Evolutionary conservation across 176 grass and related monocot genomes (phyloP).

Genomic region (Oryza glaberrima): DNA sequence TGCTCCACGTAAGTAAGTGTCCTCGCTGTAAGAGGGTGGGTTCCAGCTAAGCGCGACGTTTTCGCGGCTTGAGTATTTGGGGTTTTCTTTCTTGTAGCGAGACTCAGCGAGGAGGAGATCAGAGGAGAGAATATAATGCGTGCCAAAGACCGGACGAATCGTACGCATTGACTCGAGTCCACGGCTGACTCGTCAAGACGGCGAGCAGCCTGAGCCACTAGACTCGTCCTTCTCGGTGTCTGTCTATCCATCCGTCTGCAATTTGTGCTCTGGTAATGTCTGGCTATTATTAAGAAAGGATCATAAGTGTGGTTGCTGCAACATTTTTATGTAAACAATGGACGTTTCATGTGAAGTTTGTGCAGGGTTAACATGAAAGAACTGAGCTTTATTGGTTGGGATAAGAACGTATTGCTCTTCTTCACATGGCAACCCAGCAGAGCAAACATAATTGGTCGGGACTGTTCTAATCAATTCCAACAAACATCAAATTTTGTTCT

Average conservation of each 20-base stretch:
- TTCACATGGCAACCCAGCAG: background rate
- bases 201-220: background rate
- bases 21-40: background rate
- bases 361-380: background rate
- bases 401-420: background rate
- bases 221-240: background rate
- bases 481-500: background rate
- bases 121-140: background rate
- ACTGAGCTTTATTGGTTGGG: background rate
- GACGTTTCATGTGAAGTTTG: background rate
- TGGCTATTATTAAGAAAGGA: background rate
- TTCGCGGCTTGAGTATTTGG: background rate
- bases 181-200: background rate
- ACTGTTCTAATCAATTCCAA: background rate
- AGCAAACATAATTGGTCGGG: background rate
- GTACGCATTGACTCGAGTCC: background rate
- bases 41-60: slow-evolving; percentile 38
- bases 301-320: background rate
- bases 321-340: background rate
- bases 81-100: background rate
- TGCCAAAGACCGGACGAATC: background rate
- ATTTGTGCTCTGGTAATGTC: background rate
- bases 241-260: background rate
- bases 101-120: background rate
- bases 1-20: slow-evolving; percentile 26